These are phyloP conservation scores for Garcia nutans DNA, from an alignment of 345 rosid species.

Conservation along the genomic window DNA sequence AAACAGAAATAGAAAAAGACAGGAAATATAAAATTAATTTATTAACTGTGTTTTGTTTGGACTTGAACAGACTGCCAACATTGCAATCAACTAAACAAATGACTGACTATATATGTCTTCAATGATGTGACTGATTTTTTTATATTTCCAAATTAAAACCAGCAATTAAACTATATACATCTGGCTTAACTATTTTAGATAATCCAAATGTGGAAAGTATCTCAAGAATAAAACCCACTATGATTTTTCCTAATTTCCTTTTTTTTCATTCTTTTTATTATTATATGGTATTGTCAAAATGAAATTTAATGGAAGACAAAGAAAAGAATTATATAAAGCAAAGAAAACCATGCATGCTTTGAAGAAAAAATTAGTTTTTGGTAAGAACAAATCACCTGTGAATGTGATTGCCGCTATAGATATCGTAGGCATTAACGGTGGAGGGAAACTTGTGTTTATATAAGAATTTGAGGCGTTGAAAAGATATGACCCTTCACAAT, in stretches of 20 bases:
- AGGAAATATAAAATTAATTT: background rate
- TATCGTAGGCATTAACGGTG: too few species aligned
- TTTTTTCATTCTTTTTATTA: too few species aligned
- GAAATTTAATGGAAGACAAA: too few species aligned
- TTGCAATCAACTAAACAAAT: background rate
- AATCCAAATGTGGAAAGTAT: background rate
- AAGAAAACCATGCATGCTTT: too few species aligned
- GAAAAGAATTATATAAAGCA: too few species aligned
- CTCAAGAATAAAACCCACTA: background rate
- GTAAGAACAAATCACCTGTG: too few species aligned
- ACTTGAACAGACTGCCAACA: background rate
- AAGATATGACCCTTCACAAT: too few species aligned
- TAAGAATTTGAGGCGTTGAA: too few species aligned
- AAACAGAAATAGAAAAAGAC: background rate
- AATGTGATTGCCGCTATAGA: too few species aligned
- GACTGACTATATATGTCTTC: background rate
- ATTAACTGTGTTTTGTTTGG: background rate
- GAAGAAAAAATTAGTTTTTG: too few species aligned
- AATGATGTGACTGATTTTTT: background rate
- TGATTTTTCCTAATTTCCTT: background rate
- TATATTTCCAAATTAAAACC: background rate
- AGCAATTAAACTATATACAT: background rate
- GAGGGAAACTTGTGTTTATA: too few species aligned
- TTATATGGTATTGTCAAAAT: too few species aligned
- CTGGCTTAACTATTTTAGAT: background rate